Percentiles rank a stretch among this genome's conserved stretches.
Evolutionary conservation across 768 basidiomycete genomes (phyloP).

Genomic region (Leccinum fibrillosum): DNA sequence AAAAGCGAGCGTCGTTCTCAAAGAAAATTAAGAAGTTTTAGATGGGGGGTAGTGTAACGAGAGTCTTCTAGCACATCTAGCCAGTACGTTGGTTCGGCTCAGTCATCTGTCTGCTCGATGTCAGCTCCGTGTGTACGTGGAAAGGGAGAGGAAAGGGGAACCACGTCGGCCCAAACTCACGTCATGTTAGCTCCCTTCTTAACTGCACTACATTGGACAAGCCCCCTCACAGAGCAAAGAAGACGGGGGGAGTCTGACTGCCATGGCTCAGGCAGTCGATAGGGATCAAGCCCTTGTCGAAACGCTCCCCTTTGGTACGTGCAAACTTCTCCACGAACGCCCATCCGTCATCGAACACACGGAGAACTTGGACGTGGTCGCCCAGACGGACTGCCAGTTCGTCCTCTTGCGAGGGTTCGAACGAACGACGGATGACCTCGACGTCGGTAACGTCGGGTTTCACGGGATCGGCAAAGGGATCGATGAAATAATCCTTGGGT

Average conservation of each 20-base stretch:
- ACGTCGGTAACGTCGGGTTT: conserved; percentile 36
- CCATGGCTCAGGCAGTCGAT: conserved; percentile 61
- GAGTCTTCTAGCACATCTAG: background rate
- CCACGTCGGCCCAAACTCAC: conserved; percentile 2
- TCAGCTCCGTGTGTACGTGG: background rate
- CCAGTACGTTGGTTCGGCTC: background rate
- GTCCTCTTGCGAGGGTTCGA: conserved; percentile 52
- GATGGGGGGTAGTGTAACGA: background rate
- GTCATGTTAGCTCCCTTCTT: background rate
- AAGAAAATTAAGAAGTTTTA: background rate
- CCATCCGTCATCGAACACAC: conserved; percentile 71
- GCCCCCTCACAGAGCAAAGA: conserved; percentile 33
- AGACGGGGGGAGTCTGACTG: conserved; percentile 45
- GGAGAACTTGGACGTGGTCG: conserved; percentile 51
- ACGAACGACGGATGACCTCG: conserved; percentile 54
- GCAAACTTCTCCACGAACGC: conserved; percentile 51
- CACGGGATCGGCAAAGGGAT: conserved; percentile 37
- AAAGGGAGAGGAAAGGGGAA: background rate
- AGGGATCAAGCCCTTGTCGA: conserved; percentile 55
- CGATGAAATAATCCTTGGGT: conserved; percentile 13
- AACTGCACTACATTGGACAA: background rate
- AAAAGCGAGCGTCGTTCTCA: background rate
- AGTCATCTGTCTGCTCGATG: background rate
- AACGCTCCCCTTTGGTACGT: background rate
- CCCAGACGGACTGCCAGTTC: conserved; percentile 52